Percentiles rank a stretch among this genome's conserved stretches.
Evolutionary conservation across 1,284 basidiomycete species (phyloP).

Genomic region (Rhodotorula sp.): DNA sequence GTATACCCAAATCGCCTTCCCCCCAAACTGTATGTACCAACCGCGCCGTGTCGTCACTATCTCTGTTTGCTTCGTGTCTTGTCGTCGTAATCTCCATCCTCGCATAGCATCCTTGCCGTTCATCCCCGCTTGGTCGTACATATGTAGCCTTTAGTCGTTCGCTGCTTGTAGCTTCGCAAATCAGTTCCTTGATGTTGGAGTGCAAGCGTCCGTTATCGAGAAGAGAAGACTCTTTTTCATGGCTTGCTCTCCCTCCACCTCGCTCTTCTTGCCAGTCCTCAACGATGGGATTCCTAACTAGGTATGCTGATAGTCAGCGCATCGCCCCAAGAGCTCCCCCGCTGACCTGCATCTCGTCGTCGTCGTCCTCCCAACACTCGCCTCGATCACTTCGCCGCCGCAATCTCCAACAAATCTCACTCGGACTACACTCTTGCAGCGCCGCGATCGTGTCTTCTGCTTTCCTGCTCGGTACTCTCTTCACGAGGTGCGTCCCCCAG

Average conservation of each 20-base stretch:
- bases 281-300: background rate
- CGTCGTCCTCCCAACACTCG: background rate
- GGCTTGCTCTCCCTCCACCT: background rate
- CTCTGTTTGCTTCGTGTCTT: background rate
- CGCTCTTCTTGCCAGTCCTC: background rate
- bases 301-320: background rate
- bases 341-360: background rate
- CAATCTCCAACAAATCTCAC: background rate
- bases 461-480: slow-evolving; percentile 38
- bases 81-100: background rate
- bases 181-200: background rate
- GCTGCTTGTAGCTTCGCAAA: background rate
- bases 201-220: background rate
- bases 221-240: background rate
- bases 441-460: slow-evolving; percentile 24
- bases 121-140: background rate
- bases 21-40: background rate
- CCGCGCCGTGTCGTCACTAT: too few relatives aligned
- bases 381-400: background rate
- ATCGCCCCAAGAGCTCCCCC: background rate
- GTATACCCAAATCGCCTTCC: background rate
- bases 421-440: slow-evolving; percentile 2
- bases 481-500: slow-evolving; percentile 23
- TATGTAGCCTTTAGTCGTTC: background rate
- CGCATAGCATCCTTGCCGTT: background rate